Evolutionary conservation across 73 alveolate genomes (phyloP).

Genomic region (Symbiodinium natans): DNA sequence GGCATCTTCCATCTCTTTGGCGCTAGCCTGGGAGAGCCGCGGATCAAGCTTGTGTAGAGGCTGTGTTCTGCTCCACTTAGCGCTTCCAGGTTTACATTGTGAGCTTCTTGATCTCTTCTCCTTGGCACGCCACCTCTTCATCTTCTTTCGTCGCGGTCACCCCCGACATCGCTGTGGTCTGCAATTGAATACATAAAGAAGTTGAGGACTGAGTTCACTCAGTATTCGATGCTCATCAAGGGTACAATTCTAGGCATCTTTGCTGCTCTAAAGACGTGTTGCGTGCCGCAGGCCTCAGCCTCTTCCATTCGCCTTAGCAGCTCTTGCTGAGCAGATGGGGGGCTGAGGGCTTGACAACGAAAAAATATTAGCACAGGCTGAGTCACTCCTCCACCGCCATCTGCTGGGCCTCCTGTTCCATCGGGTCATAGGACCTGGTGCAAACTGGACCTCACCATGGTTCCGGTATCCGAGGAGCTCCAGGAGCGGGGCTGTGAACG

Average conservation of each 20-base stretch:
- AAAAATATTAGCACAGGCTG: background rate
- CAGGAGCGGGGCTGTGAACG: too few relatives aligned
- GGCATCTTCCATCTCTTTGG: slow-evolving; percentile 45
- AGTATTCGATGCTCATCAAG: too few relatives aligned
- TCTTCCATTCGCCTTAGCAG: slow-evolving; percentile 36
- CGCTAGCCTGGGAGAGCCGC: slow-evolving; percentile 51
- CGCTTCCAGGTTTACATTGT: too few relatives aligned
- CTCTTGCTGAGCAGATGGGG: background rate
- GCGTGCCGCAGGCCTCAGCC: slow-evolving; percentile 13
- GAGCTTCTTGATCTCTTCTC: too few relatives aligned
- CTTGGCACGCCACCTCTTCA: background rate
- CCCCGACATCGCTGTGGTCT: slow-evolving; percentile 70
- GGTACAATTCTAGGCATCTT: background rate
- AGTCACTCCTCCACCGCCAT: slow-evolving; percentile 63
- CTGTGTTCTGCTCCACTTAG: too few relatives aligned
- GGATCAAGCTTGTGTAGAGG: background rate
- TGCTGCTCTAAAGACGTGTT: background rate
- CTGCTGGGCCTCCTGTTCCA: slow-evolving; percentile 40
- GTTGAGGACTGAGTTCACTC: too few relatives aligned
- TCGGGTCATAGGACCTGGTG: background rate
- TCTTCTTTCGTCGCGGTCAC: slow-evolving; percentile 60
- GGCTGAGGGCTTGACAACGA: background rate
- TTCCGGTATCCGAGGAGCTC: too few relatives aligned
- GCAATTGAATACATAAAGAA: too few relatives aligned
- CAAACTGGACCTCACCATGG: too few relatives aligned